Percentiles rank a stretch among this genome's conserved stretches.
Conservation (phyloP, 2,329 filamentous ascomycete species). For the Ceratocystis harringtonii region DNA sequence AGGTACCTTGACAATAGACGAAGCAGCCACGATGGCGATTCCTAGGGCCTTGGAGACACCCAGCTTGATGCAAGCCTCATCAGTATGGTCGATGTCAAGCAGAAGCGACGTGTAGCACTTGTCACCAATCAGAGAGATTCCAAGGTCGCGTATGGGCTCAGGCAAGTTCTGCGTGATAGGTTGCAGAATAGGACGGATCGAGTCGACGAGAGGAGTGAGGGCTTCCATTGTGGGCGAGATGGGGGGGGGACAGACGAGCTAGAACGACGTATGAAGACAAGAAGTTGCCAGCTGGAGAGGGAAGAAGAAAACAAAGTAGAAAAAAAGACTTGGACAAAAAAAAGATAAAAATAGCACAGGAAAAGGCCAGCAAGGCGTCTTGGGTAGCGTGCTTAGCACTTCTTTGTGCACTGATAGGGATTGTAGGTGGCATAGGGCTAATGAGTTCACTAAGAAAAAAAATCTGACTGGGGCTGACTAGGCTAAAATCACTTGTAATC, state of each 20-base stretch:
- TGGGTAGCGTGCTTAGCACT: neutral
- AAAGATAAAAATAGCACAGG: no score
- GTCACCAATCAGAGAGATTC: slow-evolving; percentile 64
- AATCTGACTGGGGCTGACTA: no score
- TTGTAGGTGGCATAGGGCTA: neutral
- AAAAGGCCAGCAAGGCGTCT: slow-evolving; percentile 8
- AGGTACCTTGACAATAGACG: slow-evolving; percentile 85
- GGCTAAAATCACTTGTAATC: neutral
- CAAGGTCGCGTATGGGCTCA: slow-evolving; percentile 55
- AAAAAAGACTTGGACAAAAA: neutral
- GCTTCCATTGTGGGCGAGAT: slow-evolving; percentile 10
- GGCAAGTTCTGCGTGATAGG: slow-evolving; percentile 63
- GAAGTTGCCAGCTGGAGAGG: neutral
- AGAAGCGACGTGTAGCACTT: slow-evolving; percentile 76
- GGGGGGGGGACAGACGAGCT: neutral
- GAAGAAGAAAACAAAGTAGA: neutral
- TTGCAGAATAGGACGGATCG: slow-evolving; percentile 44
- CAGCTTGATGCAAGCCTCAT: slow-evolving; percentile 70
- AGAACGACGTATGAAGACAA: neutral
- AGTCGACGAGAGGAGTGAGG: slow-evolving; percentile 38
- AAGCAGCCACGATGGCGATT: slow-evolving; percentile 81
- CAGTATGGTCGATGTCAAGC: slow-evolving; percentile 65
- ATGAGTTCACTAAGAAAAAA: neutral
- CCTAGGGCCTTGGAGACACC: slow-evolving; percentile 85
- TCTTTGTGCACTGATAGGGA: neutral